A percentile compares a stretch with the other conserved stretches of the same genome.
Evolutionary conservation across 257 asterid genomes (phyloP).

Genomic region (Solanum pinnatisectum): DNA sequence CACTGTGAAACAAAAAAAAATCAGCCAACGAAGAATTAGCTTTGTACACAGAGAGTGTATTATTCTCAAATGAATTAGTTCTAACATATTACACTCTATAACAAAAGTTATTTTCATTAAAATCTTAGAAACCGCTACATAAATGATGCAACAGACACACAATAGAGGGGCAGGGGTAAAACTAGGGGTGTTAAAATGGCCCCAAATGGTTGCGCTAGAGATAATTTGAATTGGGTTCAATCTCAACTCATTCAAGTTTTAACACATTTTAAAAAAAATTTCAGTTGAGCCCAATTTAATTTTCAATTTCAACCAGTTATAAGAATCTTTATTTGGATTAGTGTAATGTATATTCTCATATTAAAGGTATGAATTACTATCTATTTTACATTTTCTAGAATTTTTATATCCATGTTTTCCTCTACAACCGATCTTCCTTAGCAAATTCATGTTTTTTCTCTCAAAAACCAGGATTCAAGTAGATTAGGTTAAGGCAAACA

Average conservation of each 20-base stretch:
- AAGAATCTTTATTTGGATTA: not conserved
- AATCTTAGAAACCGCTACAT: not conserved
- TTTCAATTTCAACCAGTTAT: not conserved
- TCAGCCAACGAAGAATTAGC: not conserved
- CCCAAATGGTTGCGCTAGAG: too few species aligned
- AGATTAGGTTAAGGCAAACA: too few species aligned
- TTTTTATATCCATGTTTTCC: too few species aligned
- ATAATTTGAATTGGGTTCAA: too few species aligned
- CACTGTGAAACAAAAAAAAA: not conserved
- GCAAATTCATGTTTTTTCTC: not conserved
- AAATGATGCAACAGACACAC: not conserved
- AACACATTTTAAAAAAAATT: too few species aligned
- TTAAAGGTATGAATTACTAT: not conserved
- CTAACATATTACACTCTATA: not conserved
- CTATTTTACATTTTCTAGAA: not conserved
- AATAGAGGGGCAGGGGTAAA: not conserved
- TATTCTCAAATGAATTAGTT: not conserved
- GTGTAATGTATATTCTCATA: not conserved
- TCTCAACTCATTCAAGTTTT: too few species aligned
- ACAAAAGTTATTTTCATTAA: too few species aligned
- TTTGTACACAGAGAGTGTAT: too few species aligned
- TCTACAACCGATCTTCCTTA: not conserved
- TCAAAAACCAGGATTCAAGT: not conserved
- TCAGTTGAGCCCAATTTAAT: too few species aligned
- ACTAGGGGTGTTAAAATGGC: not conserved